phyloP scores from a whole-genome alignment of 2,329 filamentous ascomycete species.

The Helotiales sp. region DNA sequence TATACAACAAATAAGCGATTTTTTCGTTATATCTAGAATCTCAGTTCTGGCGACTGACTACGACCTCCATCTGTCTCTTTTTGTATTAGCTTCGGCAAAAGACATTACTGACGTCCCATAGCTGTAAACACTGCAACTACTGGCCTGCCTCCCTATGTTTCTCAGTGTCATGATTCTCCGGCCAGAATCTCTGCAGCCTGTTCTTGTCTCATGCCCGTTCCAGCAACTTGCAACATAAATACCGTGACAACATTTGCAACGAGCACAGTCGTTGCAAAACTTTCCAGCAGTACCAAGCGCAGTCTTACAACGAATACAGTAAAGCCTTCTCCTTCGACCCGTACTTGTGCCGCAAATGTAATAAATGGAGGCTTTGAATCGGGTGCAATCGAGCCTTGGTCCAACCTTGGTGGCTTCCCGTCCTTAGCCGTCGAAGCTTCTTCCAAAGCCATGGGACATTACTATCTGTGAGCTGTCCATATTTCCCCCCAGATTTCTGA shows the following conservation, averaged over 20 bases:
- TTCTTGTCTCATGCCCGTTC: not conserved
- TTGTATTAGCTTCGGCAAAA: not conserved
- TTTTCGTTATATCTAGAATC: too few relatives aligned
- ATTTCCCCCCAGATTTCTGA: not conserved
- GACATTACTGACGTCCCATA: not conserved
- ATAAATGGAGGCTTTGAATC: conserved; percentile 5
- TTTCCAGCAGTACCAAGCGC: not conserved
- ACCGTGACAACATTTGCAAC: conserved; percentile 3
- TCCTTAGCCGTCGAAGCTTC: too few relatives aligned
- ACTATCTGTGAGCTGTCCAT: not conserved
- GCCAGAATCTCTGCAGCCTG: not conserved
- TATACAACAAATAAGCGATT: too few relatives aligned
- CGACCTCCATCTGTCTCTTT: too few relatives aligned
- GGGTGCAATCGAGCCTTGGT: not conserved
- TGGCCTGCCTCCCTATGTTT: not conserved
- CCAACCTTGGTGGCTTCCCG: not conserved
- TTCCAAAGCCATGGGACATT: too few relatives aligned
- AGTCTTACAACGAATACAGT: too few relatives aligned
- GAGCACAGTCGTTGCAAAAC: not conserved
- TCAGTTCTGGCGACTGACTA: too few relatives aligned
- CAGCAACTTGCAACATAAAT: not conserved
- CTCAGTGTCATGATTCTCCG: not conserved
- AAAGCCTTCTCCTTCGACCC: not conserved
- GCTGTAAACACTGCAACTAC: not conserved
- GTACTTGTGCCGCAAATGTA: not conserved